Conservation (phyloP, 1,284 basidiomycete genomes). For the Rhodotorula sp. region DNA sequence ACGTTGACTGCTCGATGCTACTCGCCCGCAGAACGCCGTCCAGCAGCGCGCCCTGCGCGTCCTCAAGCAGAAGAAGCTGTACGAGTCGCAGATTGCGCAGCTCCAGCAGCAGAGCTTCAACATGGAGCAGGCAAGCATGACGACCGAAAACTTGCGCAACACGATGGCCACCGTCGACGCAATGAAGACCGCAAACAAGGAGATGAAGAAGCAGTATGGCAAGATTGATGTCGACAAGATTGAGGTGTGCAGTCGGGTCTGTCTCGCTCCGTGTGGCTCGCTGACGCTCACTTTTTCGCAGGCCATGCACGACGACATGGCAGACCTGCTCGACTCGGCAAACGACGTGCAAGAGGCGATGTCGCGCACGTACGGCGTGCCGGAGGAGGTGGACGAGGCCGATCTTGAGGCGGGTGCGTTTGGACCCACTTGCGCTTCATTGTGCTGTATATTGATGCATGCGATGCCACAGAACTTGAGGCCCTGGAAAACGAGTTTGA, state of each 20-base stretch:
- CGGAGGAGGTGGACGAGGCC: slow-evolving; percentile 96
- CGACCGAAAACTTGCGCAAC: slow-evolving; percentile 95
- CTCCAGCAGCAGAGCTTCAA: slow-evolving; percentile 96
- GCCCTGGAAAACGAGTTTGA: slow-evolving; percentile 73
- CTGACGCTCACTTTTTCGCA: slow-evolving; percentile 47
- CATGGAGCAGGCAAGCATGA: slow-evolving; percentile 95
- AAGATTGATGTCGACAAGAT: slow-evolving; percentile 99
- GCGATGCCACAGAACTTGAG: slow-evolving; percentile 66
- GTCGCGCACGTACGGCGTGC: slow-evolving; percentile 89
- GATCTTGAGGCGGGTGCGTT: slow-evolving; percentile 90
- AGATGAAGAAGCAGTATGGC: slow-evolving; percentile 94
- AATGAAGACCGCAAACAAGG: slow-evolving; percentile 97
- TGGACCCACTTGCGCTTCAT: neutral
- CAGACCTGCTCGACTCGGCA: slow-evolving; percentile 92
- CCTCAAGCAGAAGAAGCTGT: slow-evolving; percentile 93
- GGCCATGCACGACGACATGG: slow-evolving; percentile 97
- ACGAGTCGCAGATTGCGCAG: slow-evolving; percentile 87
- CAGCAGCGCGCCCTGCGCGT: slow-evolving; percentile 92
- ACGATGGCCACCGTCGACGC: slow-evolving; percentile 99
- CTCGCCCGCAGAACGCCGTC: slow-evolving; percentile 67
- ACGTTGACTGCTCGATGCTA: too few relatives aligned
- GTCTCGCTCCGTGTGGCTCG: neutral
- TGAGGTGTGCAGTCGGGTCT: slow-evolving; percentile 61
- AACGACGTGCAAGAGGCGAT: slow-evolving; percentile 97
- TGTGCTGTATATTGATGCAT: too few relatives aligned